Evolutionary conservation across 305 asterid genomes (phyloP).

Genomic region (Caryopteris hybrid): DNA sequence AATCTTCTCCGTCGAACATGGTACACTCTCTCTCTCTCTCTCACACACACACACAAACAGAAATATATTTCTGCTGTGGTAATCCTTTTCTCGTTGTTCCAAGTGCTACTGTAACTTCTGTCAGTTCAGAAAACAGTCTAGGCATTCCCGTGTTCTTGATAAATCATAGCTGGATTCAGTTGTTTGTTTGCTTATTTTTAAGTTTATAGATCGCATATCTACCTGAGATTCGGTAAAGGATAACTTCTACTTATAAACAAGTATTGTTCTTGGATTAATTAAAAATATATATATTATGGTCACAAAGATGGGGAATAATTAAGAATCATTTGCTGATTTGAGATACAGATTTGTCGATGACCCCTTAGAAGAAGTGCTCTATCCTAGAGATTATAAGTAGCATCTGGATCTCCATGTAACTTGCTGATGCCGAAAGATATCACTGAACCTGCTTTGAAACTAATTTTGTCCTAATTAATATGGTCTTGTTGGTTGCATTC

Average conservation of each 20-base stretch:
- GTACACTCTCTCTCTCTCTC: constrained; percentile 17
- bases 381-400: no score
- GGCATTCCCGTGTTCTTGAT: not conserved
- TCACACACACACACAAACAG: not conserved
- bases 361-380: not conserved
- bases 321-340: not conserved
- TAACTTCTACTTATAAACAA: not conserved
- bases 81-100: no score
- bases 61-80: no score
- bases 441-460: no score
- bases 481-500: not conserved
- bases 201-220: not conserved
- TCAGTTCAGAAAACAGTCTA: not conserved
- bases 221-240: no score
- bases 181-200: not conserved
- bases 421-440: no score
- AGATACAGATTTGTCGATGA: not conserved
- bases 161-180: not conserved
- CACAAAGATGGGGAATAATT: not conserved
- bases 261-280: not conserved
- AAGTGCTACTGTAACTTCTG: no score
- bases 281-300: not conserved
- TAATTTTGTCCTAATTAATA: not conserved
- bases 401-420: not conserved
- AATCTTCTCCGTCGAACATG: constrained; percentile 22